phyloP scores from a whole-genome alignment of 441 rosid genomes.

The Metrosideros polymorpha region DNA sequence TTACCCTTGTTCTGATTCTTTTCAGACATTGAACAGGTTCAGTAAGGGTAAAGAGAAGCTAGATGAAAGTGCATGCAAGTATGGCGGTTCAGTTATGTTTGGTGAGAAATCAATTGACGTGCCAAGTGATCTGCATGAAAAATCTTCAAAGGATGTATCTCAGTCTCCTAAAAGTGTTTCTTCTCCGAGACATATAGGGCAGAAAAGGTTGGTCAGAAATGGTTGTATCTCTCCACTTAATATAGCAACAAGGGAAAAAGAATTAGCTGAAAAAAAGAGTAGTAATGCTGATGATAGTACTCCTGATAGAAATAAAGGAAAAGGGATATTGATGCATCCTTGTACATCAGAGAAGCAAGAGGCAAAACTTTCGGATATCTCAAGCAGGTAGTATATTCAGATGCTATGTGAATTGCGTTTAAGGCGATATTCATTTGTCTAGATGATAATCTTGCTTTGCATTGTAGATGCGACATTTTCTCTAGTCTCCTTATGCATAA shows the following conservation, averaged over 20 bases:
- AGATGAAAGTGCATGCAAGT: background rate
- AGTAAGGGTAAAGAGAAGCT: constrained; percentile 13
- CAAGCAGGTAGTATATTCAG: constrained; percentile 36
- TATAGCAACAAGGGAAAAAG: constrained; percentile 43
- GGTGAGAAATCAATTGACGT: background rate
- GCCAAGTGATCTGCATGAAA: background rate
- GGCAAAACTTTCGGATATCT: background rate
- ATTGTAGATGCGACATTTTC: background rate
- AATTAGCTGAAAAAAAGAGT: constrained; percentile 17
- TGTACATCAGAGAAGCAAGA: constrained; percentile 18
- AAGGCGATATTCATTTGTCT: background rate
- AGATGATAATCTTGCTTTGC: background rate
- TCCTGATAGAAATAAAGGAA: constrained; percentile 36
- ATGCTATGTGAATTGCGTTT: background rate
- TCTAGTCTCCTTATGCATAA: background rate
- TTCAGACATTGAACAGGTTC: background rate
- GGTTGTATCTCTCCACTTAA: constrained; percentile 79
- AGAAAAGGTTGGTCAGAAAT: constrained; percentile 64
- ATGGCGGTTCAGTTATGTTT: constrained; percentile 1
- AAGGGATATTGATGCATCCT: constrained; percentile 24
- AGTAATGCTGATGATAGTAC: constrained; percentile 24
- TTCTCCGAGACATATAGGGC: constrained; percentile 28
- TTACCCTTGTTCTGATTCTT: background rate
- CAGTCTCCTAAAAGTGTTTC: background rate
- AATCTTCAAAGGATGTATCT: background rate